These are phyloP conservation scores for Hypericum perforatum DNA, from an alignment of 345 rosid species.

Conservation along the genomic window DNA sequence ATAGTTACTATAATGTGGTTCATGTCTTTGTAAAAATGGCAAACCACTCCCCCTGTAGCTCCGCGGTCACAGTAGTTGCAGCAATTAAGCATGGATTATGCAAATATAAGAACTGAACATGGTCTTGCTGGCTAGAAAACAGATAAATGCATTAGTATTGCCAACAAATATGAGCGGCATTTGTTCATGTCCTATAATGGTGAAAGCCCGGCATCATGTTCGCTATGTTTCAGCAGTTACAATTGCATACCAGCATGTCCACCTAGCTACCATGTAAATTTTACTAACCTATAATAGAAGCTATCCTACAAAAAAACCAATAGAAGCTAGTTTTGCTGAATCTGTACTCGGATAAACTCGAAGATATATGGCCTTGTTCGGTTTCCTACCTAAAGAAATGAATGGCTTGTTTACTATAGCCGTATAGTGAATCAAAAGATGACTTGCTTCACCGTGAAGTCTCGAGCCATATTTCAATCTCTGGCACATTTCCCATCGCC, in stretches of 20 bases:
- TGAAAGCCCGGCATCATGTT: no score
- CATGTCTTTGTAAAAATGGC: not conserved
- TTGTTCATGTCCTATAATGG: no score
- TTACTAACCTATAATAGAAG: conserved; percentile 6
- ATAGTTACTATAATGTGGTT: conserved; percentile 41
- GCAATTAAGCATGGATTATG: no score
- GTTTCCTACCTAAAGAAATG: conserved; percentile 7
- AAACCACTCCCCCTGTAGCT: not conserved
- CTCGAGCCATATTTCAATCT: not conserved
- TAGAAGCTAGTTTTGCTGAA: not conserved
- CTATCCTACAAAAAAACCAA: no score
- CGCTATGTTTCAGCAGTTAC: no score
- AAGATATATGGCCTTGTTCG: conserved; percentile 15
- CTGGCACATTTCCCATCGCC: conserved; percentile 12
- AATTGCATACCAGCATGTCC: no score
- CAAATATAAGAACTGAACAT: no score
- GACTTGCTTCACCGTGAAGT: no score
- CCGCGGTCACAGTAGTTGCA: no score
- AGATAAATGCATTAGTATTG: no score
- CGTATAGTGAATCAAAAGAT: conserved; percentile 18
- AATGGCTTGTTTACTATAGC: conserved; percentile 9
- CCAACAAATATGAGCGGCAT: no score
- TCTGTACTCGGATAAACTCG: conserved; percentile 21
- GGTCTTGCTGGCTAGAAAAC: no score
- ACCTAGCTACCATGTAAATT: conserved; percentile 10